Percentiles rank a stretch among this genome's conserved stretches.
phyloP scores from a whole-genome alignment of 2,329 filamentous ascomycete species.

The Paraphaeosphaeria minitans region DNA sequence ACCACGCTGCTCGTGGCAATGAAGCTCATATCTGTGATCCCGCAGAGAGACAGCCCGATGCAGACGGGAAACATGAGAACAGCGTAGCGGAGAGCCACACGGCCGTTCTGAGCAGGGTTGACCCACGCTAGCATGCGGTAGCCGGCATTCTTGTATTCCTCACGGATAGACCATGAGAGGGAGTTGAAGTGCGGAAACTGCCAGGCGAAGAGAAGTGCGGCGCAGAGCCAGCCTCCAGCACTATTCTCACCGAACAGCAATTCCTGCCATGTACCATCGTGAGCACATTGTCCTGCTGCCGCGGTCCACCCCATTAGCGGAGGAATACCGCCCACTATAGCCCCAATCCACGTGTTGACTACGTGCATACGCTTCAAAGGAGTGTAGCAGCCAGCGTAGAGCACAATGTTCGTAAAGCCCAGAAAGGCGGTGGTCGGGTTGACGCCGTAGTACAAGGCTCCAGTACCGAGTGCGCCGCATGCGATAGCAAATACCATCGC shows the following conservation, averaged over 20 bases:
- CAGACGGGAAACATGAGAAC: conserved; percentile 87
- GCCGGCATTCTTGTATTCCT: conserved; percentile 79
- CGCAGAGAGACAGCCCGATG: conserved; percentile 74
- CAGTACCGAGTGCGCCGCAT: conserved; percentile 71
- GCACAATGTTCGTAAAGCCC: conserved; percentile 79
- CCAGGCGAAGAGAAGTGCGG: conserved; percentile 86
- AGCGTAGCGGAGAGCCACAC: conserved; percentile 88
- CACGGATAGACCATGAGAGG: conserved; percentile 82
- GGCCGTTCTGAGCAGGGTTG: conserved; percentile 81
- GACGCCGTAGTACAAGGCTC: conserved; percentile 82
- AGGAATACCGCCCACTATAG: conserved; percentile 89
- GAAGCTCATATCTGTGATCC: conserved; percentile 86
- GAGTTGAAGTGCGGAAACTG: conserved; percentile 99
- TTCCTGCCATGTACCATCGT: conserved; percentile 69
- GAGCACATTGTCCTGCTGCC: conserved; percentile 83
- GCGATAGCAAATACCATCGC: conserved; percentile 80
- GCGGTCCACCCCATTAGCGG: conserved; percentile 98
- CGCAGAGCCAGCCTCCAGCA: conserved; percentile 86
- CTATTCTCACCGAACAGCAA: conserved; percentile 72
- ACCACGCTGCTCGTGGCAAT: conserved; percentile 78
- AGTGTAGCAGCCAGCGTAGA: conserved; percentile 93
- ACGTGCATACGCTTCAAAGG: conserved; percentile 86
- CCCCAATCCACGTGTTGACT: conserved; percentile 94
- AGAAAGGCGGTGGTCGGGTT: conserved; percentile 92
- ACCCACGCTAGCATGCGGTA: conserved; percentile 81